phyloP scores from a whole-genome alignment of 1,284 basidiomycete genomes.

The Fomes fomentarius region DNA sequence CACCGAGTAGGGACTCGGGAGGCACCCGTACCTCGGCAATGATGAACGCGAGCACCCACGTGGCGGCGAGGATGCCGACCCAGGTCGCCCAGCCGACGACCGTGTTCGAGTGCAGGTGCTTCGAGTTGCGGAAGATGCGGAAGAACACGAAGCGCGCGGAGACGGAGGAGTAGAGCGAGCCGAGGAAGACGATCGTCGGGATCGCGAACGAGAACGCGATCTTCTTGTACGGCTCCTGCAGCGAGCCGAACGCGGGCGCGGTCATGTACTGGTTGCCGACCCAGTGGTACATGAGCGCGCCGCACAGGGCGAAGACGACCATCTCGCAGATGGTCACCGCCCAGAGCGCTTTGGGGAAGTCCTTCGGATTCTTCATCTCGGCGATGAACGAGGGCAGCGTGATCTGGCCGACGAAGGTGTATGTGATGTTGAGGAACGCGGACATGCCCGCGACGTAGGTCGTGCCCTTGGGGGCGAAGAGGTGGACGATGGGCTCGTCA shows the following conservation, averaged over 20 bases:
- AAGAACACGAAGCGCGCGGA: slow-evolving; percentile 55
- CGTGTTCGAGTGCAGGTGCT: slow-evolving; percentile 58
- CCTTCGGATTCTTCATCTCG: slow-evolving; percentile 61
- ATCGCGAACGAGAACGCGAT: slow-evolving; percentile 51
- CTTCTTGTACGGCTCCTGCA: slow-evolving; percentile 46
- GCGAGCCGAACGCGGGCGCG: slow-evolving; percentile 51
- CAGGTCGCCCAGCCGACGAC: slow-evolving; percentile 61
- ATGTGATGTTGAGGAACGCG: slow-evolving; percentile 52
- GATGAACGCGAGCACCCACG: slow-evolving; percentile 64
- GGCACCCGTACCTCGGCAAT: slow-evolving; percentile 43
- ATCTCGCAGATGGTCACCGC: slow-evolving; percentile 55
- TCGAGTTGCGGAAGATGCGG: slow-evolving; percentile 49
- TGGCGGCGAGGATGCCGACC: slow-evolving; percentile 54
- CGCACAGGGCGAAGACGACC: slow-evolving; percentile 61
- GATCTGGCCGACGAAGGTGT: slow-evolving; percentile 68
- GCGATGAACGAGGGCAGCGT: slow-evolving; percentile 55
- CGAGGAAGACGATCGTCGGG: slow-evolving; percentile 56
- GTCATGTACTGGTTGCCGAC: slow-evolving; percentile 53
- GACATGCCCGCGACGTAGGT: slow-evolving; percentile 59
- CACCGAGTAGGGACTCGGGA: not conserved
- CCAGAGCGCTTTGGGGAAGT: slow-evolving; percentile 66
- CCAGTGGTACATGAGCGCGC: slow-evolving; percentile 63
- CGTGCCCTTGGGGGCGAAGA: slow-evolving; percentile 46
- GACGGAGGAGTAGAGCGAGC: slow-evolving; percentile 49
- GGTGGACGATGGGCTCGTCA: slow-evolving; percentile 42